Evolutionary conservation across 768 basidiomycete species (phyloP).

Genomic region (Dictyophora rubrovolvata): DNA sequence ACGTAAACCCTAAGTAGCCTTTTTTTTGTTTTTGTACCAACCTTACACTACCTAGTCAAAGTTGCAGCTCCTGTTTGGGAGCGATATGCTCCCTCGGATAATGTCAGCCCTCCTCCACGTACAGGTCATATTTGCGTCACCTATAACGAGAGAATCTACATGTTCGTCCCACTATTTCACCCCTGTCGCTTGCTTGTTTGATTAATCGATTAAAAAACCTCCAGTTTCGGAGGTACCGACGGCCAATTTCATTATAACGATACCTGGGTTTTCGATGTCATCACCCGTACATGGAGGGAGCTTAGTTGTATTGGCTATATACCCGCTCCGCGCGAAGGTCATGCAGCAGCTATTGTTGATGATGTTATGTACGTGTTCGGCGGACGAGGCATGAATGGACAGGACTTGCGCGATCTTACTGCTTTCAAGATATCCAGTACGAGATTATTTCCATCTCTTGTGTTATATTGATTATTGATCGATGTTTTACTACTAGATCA

Average conservation of each 20-base stretch:
- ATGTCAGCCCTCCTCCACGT: conserved; percentile 62
- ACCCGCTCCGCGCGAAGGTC: conserved; percentile 90
- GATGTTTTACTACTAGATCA: conserved; percentile 53
- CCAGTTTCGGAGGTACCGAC: conserved; percentile 96
- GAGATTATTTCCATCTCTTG: conserved; percentile 25
- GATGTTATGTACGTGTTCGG: conserved; percentile 98
- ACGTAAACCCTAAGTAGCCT: conserved; percentile 24
- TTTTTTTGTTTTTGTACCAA: neutral
- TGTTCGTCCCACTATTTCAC: conserved; percentile 42
- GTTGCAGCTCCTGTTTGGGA: conserved; percentile 77
- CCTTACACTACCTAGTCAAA: conserved; percentile 48
- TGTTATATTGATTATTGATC: conserved; percentile 2
- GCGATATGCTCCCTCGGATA: conserved; percentile 43
- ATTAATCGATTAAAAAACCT: conserved; percentile 9
- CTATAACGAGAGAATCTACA: conserved; percentile 69
- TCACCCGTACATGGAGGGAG: conserved; percentile 78
- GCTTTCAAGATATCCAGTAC: conserved; percentile 96
- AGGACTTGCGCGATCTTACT: conserved; percentile 87
- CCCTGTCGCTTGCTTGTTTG: conserved; percentile 9
- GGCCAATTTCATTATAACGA: conserved; percentile 99
- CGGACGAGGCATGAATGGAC: conserved; percentile 92
- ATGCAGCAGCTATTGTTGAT: conserved; percentile 91
- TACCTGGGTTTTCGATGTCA: conserved; percentile 89
- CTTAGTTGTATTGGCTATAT: conserved; percentile 94
- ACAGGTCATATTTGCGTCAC: conserved; percentile 90